Percentiles rank a stretch among this genome's conserved stretches.
Conservation (phyloP, 2,329 filamentous ascomycete species). For the Westerdykella sp. region DNA sequence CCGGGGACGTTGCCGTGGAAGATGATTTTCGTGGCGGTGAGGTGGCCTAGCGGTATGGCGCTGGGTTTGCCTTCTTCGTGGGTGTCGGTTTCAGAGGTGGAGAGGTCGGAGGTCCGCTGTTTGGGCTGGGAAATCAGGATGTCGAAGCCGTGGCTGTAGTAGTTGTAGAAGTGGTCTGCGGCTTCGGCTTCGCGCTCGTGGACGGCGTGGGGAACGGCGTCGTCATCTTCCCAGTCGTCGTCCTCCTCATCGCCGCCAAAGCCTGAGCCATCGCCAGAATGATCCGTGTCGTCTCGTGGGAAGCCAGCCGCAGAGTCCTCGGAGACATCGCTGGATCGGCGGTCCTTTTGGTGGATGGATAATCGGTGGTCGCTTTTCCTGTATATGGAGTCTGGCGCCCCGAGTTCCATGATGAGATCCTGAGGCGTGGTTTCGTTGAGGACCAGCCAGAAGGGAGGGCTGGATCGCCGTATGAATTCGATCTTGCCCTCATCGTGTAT, state of each 20-base stretch:
- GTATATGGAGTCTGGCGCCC: constrained; percentile 90
- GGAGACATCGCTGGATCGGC: constrained; percentile 31
- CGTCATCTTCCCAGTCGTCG: constrained; percentile 43
- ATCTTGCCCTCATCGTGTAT: constrained; percentile 73
- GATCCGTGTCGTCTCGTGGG: constrained; percentile 24
- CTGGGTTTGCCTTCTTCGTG: constrained; percentile 21
- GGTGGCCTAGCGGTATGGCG: constrained; percentile 49
- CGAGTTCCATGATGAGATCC: constrained; percentile 82
- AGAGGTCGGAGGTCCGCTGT: constrained; percentile 40
- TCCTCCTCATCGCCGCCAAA: constrained; percentile 31
- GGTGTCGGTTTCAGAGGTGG: constrained; percentile 49
- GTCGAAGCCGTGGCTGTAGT: constrained; percentile 93
- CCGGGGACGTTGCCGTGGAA: constrained; percentile 92
- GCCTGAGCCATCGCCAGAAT: constrained; percentile 30
- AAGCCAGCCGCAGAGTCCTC: constrained; percentile 26
- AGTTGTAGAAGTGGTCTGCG: constrained; percentile 84
- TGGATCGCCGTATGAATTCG: constrained; percentile 68
- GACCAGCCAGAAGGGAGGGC: constrained; percentile 60
- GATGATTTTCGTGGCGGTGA: constrained; percentile 86
- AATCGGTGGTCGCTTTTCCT: constrained; percentile 84
- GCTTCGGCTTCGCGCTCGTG: constrained; percentile 56
- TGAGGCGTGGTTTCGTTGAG: constrained; percentile 87
- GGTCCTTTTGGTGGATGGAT: constrained; percentile 63
- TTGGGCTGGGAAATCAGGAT: constrained; percentile 78
- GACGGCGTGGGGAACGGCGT: constrained; percentile 45